phyloP scores from a whole-genome alignment of 768 basidiomycete species.

The Termitomyces sp. region DNA sequence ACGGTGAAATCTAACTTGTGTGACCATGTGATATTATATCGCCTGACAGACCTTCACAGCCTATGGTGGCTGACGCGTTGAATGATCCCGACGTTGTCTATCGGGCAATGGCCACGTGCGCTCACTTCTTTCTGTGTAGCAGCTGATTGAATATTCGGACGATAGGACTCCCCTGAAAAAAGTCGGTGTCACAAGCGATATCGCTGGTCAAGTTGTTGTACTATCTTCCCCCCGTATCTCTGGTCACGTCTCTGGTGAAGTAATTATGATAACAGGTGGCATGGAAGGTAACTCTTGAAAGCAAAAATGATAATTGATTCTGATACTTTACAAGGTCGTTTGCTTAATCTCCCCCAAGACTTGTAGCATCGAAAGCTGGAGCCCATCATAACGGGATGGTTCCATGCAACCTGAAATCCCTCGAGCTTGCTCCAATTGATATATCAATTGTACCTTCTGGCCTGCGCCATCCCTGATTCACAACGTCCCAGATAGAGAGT shows the following conservation, averaged over 20 bases:
- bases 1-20: conserved; percentile 31
- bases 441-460: conserved; percentile 51
- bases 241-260: conserved; percentile 67
- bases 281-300: conserved; percentile 57
- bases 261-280: conserved; percentile 68
- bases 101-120: conserved; percentile 64
- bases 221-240: conserved; percentile 58
- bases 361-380: conserved; percentile 2
- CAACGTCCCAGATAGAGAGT: conserved; percentile 56
- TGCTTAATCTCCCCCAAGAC: conserved; percentile 25
- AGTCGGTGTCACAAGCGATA: conserved; percentile 53
- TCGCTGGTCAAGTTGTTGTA: conserved; percentile 60
- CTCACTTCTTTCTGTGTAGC: background rate
- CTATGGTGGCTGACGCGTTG: conserved; percentile 55
- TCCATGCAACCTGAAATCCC: conserved; percentile 27
- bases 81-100: conserved; percentile 51
- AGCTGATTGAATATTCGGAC: background rate
- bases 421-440: conserved; percentile 49
- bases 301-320: background rate
- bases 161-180: conserved; percentile 66
- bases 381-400: conserved; percentile 4
- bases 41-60: conserved; percentile 15
- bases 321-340: conserved; percentile 20
- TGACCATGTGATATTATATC: background rate
- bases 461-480: conserved; percentile 53